Conservation (phyloP, 2,329 filamentous ascomycete species). For the Fusarium fracticaudum region DNA sequence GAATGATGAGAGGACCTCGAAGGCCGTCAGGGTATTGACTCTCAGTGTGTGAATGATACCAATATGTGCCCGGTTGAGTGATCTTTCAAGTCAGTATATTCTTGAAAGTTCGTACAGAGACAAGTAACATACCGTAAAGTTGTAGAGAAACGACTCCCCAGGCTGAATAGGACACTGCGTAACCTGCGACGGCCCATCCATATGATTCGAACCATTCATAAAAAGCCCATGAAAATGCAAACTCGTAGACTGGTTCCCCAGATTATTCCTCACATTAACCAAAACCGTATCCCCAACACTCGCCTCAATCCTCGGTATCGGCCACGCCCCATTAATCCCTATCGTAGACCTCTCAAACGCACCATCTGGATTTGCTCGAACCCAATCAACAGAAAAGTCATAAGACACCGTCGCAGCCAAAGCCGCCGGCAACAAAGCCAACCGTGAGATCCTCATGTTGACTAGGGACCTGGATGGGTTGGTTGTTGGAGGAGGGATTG, state of each 20-base stretch:
- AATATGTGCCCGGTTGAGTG: conserved; percentile 77
- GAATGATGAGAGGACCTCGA: conserved; percentile 70
- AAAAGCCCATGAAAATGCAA: conserved; percentile 78
- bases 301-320: conserved; percentile 72
- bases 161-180: conserved; percentile 74
- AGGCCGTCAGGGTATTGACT: conserved; percentile 78
- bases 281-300: conserved; percentile 70
- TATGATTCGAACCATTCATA: conserved; percentile 72
- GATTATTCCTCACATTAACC: conserved; percentile 66
- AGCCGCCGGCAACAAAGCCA: conserved; percentile 11
- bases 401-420: conserved; percentile 61
- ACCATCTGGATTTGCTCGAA: conserved; percentile 77
- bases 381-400: conserved; percentile 77
- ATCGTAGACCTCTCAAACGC: conserved; percentile 71
- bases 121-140: conserved; percentile 65
- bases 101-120: neutral
- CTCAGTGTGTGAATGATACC: conserved; percentile 78
- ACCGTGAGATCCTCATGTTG: conserved; percentile 16
- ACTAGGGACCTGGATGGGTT: neutral
- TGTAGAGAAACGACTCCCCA: conserved; percentile 73
- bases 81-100: conserved; percentile 49
- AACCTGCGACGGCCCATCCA: conserved; percentile 75
- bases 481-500: neutral
- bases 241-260: conserved; percentile 71
- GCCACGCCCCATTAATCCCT: conserved; percentile 82